These are phyloP conservation scores for Hibiscus tridactylites DNA, from an alignment of 345 rosid species.

Conservation along the genomic window DNA sequence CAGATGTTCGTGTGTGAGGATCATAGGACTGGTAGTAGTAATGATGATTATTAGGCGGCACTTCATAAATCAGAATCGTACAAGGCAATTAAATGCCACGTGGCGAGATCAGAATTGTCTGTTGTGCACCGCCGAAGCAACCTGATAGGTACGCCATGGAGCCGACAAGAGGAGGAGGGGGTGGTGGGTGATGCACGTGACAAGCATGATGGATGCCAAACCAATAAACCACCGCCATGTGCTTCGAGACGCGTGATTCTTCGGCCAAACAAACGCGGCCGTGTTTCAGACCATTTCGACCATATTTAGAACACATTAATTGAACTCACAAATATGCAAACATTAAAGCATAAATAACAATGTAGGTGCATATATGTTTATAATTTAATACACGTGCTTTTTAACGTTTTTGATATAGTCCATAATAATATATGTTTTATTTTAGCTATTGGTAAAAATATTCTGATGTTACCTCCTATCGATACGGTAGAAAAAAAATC, in stretches of 20 bases:
- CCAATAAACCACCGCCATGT: conserved; percentile 5
- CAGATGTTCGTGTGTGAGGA: background rate
- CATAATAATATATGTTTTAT: too few relatives aligned
- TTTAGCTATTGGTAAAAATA: too few relatives aligned
- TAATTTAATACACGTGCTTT: too few relatives aligned
- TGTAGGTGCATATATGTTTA: too few relatives aligned
- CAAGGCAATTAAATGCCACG: conserved; percentile 7
- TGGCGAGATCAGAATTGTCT: background rate
- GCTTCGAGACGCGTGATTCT: conserved; percentile 9
- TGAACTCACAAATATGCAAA: too few relatives aligned
- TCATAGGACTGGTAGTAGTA: background rate
- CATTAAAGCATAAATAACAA: too few relatives aligned
- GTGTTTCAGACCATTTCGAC: conserved; percentile 13
- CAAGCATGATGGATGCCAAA: background rate
- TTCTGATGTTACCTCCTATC: too few relatives aligned
- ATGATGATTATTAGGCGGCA: background rate
- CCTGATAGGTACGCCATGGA: conserved; percentile 1
- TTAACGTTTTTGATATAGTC: too few relatives aligned
- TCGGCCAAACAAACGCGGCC: conserved; percentile 13
- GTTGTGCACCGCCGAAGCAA: conserved; percentile 21
- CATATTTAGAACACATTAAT: background rate
- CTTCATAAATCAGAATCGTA: background rate
- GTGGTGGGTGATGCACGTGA: conserved; percentile 14
- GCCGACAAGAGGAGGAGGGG: conserved; percentile 13
- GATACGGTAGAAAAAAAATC: too few relatives aligned